Conservation (phyloP, 805 yeast species). For the Candida nonsorbophila region DNA sequence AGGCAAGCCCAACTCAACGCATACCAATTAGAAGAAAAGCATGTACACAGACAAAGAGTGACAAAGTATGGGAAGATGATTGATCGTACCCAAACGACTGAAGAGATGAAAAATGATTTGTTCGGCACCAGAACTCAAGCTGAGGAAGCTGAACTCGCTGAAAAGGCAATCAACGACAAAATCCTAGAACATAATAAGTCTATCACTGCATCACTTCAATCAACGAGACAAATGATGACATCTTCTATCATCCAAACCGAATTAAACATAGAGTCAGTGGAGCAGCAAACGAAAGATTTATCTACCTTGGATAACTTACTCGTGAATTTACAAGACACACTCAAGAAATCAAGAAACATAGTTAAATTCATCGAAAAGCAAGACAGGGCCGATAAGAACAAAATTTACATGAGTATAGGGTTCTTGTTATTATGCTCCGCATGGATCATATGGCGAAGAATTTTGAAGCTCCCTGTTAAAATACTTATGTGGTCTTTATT, state of each 20-base stretch:
- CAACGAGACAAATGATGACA: conserved; percentile 43
- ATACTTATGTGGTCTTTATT: conserved; percentile 43
- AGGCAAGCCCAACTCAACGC: conserved; percentile 24
- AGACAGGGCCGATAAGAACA: conserved; percentile 42
- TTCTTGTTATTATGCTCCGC: conserved; percentile 40
- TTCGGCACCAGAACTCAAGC: conserved; percentile 16
- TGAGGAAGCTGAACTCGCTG: conserved; percentile 7
- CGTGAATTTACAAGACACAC: conserved; percentile 32
- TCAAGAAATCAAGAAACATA: conserved; percentile 38
- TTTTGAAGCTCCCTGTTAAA: conserved; percentile 39
- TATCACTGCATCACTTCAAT: conserved; percentile 43
- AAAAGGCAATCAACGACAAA: conserved; percentile 32
- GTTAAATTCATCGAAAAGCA: conserved; percentile 50
- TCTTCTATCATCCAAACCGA: conserved; percentile 49
- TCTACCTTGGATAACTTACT: conserved; percentile 36
- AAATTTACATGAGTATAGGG: conserved; percentile 44
- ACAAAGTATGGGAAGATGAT: conserved; percentile 14
- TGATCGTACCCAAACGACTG: conserved; percentile 5
- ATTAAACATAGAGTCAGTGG: conserved; percentile 42
- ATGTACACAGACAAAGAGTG: conserved; percentile 26
- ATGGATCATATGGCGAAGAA: conserved; percentile 48
- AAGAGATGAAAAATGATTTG: conserved; percentile 12
- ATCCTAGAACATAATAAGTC: conserved; percentile 41
- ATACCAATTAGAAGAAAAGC: conserved; percentile 18
- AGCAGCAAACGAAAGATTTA: conserved; percentile 41